Percentiles rank a stretch among this genome's conserved stretches.
These are phyloP conservation scores for Pyrenophora graminea DNA, from an alignment of 2,329 filamentous ascomycete species.

Conservation along the genomic window DNA sequence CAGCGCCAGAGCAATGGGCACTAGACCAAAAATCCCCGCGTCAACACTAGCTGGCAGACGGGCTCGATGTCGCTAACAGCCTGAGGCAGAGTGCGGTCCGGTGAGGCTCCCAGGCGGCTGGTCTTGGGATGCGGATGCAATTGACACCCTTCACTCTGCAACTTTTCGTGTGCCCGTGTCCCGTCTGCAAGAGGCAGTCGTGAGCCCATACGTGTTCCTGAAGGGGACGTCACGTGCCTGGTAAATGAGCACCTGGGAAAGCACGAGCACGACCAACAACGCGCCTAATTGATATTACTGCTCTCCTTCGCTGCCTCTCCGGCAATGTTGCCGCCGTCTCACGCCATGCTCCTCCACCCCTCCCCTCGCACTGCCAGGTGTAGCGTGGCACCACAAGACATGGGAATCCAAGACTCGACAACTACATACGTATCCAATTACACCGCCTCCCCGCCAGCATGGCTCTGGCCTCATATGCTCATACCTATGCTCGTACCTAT, in stretches of 20 bases:
- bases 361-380: neutral
- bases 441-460: slow-evolving; percentile 14
- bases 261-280: slow-evolving; percentile 15
- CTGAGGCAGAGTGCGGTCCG: slow-evolving; percentile 2
- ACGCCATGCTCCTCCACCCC: no score
- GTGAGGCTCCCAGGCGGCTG: neutral
- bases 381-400: slow-evolving; percentile 20
- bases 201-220: slow-evolving; percentile 24
- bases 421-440: slow-evolving; percentile 21
- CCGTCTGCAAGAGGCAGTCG: slow-evolving; percentile 24
- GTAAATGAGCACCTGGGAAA: slow-evolving; percentile 13
- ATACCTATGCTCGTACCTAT: neutral
- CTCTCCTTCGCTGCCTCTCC: neutral
- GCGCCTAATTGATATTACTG: slow-evolving; percentile 3
- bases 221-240: slow-evolving; percentile 38
- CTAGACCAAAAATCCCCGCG: slow-evolving; percentile 42
- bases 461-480: slow-evolving; percentile 11
- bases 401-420: slow-evolving; percentile 10
- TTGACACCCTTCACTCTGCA: slow-evolving; percentile 26
- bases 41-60: slow-evolving; percentile 14
- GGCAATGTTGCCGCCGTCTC: neutral
- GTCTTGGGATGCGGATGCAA: slow-evolving; percentile 15
- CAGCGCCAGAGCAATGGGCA: slow-evolving; percentile 40
- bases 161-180: slow-evolving; percentile 21
- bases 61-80: slow-evolving; percentile 6